phyloP scores from a whole-genome alignment of 345 rosid genomes.

The Gossypium arboreum region DNA sequence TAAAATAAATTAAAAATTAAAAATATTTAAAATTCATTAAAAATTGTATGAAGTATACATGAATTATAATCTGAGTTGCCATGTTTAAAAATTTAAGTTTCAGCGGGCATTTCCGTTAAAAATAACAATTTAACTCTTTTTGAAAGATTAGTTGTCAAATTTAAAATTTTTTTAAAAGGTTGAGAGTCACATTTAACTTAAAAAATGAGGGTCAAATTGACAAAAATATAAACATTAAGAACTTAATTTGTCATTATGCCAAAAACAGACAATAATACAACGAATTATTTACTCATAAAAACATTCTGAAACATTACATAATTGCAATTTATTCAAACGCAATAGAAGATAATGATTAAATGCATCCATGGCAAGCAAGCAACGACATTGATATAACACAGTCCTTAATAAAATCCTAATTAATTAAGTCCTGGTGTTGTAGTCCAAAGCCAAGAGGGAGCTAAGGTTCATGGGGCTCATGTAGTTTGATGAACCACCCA shows the following conservation, averaged over 20 bases:
- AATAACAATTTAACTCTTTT: too few relatives aligned
- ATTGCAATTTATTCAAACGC: background rate
- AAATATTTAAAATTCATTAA: too few relatives aligned
- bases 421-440: constrained; percentile 22
- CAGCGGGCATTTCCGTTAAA: too few relatives aligned
- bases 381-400: background rate
- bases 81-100: too few relatives aligned
- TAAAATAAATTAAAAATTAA: too few relatives aligned
- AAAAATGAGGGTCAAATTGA: too few relatives aligned
- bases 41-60: too few relatives aligned
- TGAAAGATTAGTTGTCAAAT: too few relatives aligned
- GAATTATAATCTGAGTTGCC: too few relatives aligned
- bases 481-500: constrained; percentile 43
- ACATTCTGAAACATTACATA: background rate
- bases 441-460: constrained; percentile 59
- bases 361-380: background rate
- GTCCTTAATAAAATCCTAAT: background rate
- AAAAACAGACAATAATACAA: background rate
- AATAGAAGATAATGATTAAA: background rate
- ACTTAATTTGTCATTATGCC: background rate
- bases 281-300: background rate
- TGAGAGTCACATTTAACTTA: too few relatives aligned
- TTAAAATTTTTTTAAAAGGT: too few relatives aligned
- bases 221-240: too few relatives aligned
- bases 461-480: constrained; percentile 96